Percentiles rank a stretch among this genome's conserved stretches.
phyloP scores from a whole-genome alignment of 2,329 filamentous ascomycete species.

The Trichoderma breve region DNA sequence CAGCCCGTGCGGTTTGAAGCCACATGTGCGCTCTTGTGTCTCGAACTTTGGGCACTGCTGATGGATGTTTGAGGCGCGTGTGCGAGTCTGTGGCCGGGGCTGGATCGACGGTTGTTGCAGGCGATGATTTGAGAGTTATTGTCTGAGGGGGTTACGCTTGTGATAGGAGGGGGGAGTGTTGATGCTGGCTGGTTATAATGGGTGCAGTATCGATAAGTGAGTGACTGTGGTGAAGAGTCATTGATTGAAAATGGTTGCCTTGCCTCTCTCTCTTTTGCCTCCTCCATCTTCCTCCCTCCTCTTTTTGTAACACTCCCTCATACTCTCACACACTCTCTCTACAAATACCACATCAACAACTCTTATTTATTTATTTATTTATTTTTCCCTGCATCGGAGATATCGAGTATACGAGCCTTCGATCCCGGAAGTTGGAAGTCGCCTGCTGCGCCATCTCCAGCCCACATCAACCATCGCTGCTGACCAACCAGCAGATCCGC shows the following conservation, averaged over 20 bases:
- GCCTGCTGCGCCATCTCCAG: slow-evolving; percentile 9
- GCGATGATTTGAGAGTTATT: neutral
- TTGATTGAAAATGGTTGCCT: neutral
- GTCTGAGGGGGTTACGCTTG: neutral
- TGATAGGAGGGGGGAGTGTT: neutral
- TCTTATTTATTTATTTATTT: neutral
- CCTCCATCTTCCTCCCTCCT: neutral
- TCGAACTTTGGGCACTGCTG: neutral
- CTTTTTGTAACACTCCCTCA: neutral
- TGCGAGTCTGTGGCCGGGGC: neutral
- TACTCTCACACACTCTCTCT: neutral
- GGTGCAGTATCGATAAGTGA: neutral
- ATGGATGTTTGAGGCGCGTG: neutral
- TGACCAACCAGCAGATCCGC: slow-evolving; percentile 20
- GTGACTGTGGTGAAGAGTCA: neutral
- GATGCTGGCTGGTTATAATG: neutral
- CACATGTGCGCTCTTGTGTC: neutral
- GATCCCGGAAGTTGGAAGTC: slow-evolving; percentile 3
- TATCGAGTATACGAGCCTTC: slow-evolving; percentile 5
- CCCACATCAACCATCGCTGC: slow-evolving; percentile 1
- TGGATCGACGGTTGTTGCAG: neutral
- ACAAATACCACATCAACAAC: neutral
- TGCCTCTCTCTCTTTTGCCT: neutral
- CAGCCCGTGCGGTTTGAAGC: slow-evolving; percentile 6
- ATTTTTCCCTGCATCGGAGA: neutral